Evolutionary conservation across 345 rosid genomes (phyloP).

Genomic region (Moringa oleifera): DNA sequence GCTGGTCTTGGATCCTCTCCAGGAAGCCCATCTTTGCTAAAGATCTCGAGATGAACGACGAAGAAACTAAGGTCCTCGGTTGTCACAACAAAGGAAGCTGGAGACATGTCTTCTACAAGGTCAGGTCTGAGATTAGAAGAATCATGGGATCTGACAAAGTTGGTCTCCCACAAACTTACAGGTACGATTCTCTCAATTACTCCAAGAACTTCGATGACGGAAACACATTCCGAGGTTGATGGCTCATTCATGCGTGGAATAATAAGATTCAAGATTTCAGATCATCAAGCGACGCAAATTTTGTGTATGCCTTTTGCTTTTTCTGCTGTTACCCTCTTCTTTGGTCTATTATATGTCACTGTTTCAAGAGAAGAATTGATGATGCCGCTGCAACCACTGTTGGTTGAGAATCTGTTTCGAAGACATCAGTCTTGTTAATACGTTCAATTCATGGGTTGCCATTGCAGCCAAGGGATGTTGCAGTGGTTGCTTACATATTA

Average conservation of each 20-base stretch:
- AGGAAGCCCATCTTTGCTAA: constrained; percentile 59
- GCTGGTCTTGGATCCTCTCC: constrained; percentile 83
- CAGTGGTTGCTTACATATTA: background rate
- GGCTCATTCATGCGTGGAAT: background rate
- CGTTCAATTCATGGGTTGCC: too few species aligned
- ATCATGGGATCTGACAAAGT: constrained; percentile 47
- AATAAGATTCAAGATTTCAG: constrained; percentile 8
- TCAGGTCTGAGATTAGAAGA: constrained; percentile 51
- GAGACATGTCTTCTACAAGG: constrained; percentile 73
- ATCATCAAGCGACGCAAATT: background rate
- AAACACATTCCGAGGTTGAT: background rate
- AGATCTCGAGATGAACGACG: constrained; percentile 86
- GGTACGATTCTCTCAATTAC: constrained; percentile 40
- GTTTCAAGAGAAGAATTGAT: background rate
- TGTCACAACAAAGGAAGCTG: constrained; percentile 67
- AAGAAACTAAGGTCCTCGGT: constrained; percentile 54
- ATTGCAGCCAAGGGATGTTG: background rate
- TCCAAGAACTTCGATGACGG: constrained; percentile 40
- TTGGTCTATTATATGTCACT: background rate
- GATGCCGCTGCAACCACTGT: background rate
- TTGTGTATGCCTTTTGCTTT: constrained; percentile 8
- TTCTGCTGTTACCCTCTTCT: background rate
- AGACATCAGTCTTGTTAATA: too few species aligned
- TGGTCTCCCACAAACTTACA: constrained; percentile 57
- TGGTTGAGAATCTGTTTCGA: too few species aligned